Conservation (phyloP, 345 rosid species). For the Boechera retrofracta region DNA sequence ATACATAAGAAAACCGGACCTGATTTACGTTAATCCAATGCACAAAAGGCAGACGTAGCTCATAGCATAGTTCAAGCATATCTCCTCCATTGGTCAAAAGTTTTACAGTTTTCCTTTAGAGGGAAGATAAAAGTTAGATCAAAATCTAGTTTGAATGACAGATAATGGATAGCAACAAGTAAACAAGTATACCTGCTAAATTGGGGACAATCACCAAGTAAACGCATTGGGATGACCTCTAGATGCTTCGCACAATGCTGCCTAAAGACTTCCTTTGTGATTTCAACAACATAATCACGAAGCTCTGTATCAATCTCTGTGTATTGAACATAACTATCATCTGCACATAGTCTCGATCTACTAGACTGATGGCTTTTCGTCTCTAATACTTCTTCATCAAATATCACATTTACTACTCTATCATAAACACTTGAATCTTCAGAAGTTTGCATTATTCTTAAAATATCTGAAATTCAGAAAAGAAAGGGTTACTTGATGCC, state of each 20-base stretch:
- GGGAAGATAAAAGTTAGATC: slow-evolving; percentile 44
- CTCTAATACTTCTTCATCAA: slow-evolving; percentile 71
- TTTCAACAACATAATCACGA: slow-evolving; percentile 79
- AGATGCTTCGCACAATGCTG: slow-evolving; percentile 88
- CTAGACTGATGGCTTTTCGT: slow-evolving; percentile 59
- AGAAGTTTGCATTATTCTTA: slow-evolving; percentile 80
- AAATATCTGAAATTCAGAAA: slow-evolving; percentile 62
- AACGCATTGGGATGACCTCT: slow-evolving; percentile 71
- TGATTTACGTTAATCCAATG: slow-evolving; percentile 70
- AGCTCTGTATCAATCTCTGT: slow-evolving; percentile 71
- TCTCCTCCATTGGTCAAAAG: slow-evolving; percentile 92
- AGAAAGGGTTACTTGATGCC: slow-evolving; percentile 42
- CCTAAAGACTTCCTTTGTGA: slow-evolving; percentile 79
- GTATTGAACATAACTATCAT: slow-evolving; percentile 58
- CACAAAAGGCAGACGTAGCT: slow-evolving; percentile 86
- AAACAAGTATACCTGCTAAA: slow-evolving; percentile 60
- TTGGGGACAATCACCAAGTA: slow-evolving; percentile 67
- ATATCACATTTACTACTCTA: slow-evolving; percentile 80
- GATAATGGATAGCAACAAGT: slow-evolving; percentile 12
- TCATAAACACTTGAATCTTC: slow-evolving; percentile 90
- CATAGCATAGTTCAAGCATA: slow-evolving; percentile 88
- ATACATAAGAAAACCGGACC: slow-evolving; percentile 52
- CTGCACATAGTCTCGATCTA: slow-evolving; percentile 47
- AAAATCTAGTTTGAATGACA: slow-evolving; percentile 35
- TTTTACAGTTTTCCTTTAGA: slow-evolving; percentile 81